A percentile compares a stretch with the other conserved stretches of the same genome.
Evolutionary conservation across 768 basidiomycete genomes (phyloP).

Genomic region (Hortiboletus campestris): DNA sequence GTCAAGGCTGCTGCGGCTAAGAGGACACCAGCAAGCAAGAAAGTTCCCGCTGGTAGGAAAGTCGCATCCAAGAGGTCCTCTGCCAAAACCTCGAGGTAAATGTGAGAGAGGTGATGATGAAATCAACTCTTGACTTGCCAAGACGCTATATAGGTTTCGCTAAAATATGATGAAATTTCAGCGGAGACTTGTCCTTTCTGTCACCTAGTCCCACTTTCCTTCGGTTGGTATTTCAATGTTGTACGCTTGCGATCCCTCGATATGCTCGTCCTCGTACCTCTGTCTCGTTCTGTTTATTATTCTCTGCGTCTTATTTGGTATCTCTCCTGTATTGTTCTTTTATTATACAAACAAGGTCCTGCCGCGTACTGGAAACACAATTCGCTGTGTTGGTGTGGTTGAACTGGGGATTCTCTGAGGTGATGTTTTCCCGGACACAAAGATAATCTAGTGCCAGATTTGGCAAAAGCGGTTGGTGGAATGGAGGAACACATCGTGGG

Average conservation of each 20-base stretch:
- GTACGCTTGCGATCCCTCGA: constrained; percentile 31
- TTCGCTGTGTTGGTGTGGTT: too few species aligned
- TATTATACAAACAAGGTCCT: constrained; percentile 14
- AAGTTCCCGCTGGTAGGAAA: constrained; percentile 25
- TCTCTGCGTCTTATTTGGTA: constrained; percentile 27
- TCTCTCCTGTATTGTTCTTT: constrained; percentile 27
- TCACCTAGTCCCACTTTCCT: constrained; percentile 9
- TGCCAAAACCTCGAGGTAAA: constrained; percentile 18
- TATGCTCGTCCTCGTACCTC: constrained; percentile 21
- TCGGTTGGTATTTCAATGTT: constrained; percentile 17
- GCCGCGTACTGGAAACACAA: neutral
- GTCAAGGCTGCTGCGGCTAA: constrained; percentile 32
- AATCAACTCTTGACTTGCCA: neutral
- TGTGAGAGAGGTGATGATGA: constrained; percentile 7
- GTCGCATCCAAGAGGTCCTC: constrained; percentile 19
- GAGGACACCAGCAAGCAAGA: constrained; percentile 33
- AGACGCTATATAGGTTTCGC: neutral
- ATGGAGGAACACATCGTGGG: constrained; percentile 2
- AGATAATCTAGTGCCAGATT: neutral
- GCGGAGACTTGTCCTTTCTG: neutral
- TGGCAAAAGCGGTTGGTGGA: neutral
- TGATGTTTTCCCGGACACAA: neutral
- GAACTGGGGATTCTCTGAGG: neutral
- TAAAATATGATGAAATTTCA: neutral
- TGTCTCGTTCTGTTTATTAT: constrained; percentile 20